phyloP scores from a whole-genome alignment of 345 rosid genomes.

The Erysimum cheiranthoides region DNA sequence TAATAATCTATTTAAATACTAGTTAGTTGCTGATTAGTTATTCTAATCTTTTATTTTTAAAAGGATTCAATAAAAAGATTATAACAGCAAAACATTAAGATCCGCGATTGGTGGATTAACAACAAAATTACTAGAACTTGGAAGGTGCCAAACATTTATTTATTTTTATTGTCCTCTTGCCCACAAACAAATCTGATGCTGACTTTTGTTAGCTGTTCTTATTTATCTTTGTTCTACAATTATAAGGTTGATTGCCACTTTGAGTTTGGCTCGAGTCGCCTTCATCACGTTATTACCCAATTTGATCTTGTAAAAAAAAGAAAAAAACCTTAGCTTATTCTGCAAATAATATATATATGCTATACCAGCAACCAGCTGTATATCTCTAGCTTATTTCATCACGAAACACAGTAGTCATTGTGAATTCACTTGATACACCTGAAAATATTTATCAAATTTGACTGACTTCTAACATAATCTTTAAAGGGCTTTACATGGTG shows the following conservation, averaged over 20 bases:
- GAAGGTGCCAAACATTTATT: constrained; percentile 20
- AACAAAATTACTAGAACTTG: constrained; percentile 30
- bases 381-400: no score
- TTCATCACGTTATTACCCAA: constrained; percentile 25
- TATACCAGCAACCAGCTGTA: no score
- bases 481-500: not conserved
- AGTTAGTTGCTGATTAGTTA: constrained; percentile 1
- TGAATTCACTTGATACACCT: no score
- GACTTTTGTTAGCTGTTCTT: constrained; percentile 32
- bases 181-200: constrained; percentile 29
- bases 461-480: no score
- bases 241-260: not conserved
- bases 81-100: constrained; percentile 25
- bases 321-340: not conserved
- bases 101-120: constrained; percentile 36
- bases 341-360: not conserved
- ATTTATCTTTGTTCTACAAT: constrained; percentile 10
- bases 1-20: not conserved
- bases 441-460: no score
- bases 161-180: constrained; percentile 22
- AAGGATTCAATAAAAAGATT: not conserved
- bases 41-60: not conserved
- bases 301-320: not conserved
- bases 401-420: no score
- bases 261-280: constrained; percentile 27